These are phyloP conservation scores for Houttuynia cordata DNA, from an alignment of 164 flowering plant species.

Conservation along the genomic window DNA sequence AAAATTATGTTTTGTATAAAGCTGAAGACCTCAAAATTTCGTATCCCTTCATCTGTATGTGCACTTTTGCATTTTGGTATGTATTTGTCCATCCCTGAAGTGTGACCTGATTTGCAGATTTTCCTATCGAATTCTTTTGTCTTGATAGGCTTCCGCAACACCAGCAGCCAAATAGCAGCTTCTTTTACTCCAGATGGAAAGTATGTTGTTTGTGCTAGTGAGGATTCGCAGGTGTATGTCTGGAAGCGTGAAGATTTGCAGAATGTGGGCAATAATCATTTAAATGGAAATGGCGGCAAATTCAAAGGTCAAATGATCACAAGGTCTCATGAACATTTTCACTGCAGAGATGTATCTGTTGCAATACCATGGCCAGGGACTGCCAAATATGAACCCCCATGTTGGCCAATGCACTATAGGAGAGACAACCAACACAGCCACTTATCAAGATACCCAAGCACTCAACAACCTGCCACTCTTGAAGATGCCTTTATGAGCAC, in stretches of 20 bases:
- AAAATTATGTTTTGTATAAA: too few species aligned
- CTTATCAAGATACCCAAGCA: conserved; percentile 19
- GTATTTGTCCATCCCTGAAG: not conserved
- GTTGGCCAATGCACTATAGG: conserved; percentile 23
- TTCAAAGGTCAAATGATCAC: conserved; percentile 21
- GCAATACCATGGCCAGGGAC: conserved; percentile 83
- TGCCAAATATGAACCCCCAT: conserved; percentile 41
- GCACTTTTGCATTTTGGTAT: too few species aligned
- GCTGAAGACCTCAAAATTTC: too few species aligned
- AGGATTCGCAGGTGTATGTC: conserved; percentile 68
- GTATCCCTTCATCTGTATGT: too few species aligned
- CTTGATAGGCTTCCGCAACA: conserved; percentile 68
- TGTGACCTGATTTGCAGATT: not conserved
- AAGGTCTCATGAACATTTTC: conserved; percentile 56
- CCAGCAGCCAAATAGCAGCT: conserved; percentile 73
- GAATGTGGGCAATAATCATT: conserved; percentile 6
- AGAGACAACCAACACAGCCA: conserved; percentile 7
- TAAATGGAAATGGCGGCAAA: conserved; percentile 20
- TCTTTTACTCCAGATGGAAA: conserved; percentile 36
- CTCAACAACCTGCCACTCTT: conserved; percentile 11
- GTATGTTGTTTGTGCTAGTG: conserved; percentile 64
- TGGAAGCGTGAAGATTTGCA: conserved; percentile 60
- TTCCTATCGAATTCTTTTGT: not conserved
- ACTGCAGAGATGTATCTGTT: conserved; percentile 66
- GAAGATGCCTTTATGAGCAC: conserved; percentile 20